Percentiles rank a stretch among this genome's conserved stretches.
Conservation (phyloP, 306 rosid species). For the Vicia villosa region DNA sequence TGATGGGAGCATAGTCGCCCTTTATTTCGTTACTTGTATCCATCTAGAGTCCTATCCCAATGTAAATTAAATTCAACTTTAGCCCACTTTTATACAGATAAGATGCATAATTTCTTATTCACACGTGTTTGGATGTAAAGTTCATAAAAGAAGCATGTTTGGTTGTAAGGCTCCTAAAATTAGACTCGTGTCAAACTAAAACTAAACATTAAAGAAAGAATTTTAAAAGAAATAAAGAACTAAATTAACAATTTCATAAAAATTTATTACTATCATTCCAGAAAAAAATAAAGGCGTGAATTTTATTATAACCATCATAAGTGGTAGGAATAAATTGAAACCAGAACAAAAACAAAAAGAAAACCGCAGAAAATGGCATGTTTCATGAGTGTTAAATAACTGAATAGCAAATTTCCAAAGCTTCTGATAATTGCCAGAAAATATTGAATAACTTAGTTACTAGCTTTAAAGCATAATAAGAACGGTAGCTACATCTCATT, state of each 20-base stretch:
- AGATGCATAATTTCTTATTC: conserved; percentile 11
- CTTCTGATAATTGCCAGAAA: conserved; percentile 2
- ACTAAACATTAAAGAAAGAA: no score
- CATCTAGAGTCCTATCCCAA: conserved; percentile 49
- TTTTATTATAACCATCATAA: conserved; percentile 19
- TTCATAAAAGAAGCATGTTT: no score
- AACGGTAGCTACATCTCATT: conserved; percentile 21
- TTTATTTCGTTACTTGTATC: conserved; percentile 40
- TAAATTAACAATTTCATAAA: no score
- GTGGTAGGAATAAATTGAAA: conserved; percentile 3
- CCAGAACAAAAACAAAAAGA: conserved; percentile 12
- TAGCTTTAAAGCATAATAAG: not conserved
- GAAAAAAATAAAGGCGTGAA: not conserved
- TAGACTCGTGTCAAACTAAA: no score
- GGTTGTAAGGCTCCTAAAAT: no score
- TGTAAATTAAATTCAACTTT: conserved; percentile 38
- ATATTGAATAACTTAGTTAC: not conserved
- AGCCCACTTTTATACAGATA: conserved; percentile 6
- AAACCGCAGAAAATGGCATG: not conserved
- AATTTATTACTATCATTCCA: no score
- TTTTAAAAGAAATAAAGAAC: no score
- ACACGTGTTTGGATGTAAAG: no score
- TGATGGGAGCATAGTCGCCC: conserved; percentile 38
- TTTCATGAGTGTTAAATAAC: not conserved
- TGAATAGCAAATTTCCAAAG: conserved; percentile 15